A percentile compares a stretch with the other conserved stretches of the same genome.
Conservation (phyloP, 306 rosid genomes). For the Trichosanthes truncata region DNA sequence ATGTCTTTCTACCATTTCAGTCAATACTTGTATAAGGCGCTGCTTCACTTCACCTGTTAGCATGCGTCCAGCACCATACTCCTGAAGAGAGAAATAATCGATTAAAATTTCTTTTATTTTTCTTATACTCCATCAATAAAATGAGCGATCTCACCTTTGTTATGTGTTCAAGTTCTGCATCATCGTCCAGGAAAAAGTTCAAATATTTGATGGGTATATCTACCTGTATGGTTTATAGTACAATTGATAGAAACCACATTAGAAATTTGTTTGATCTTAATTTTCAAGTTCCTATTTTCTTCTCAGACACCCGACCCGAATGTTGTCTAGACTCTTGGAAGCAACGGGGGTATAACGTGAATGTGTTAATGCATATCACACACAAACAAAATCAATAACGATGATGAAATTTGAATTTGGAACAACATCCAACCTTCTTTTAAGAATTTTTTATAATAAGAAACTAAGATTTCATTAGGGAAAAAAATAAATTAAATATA, state of each 20-base stretch:
- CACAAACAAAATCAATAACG: neutral
- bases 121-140: neutral
- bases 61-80: conserved; percentile 83
- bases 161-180: conserved; percentile 59
- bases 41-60: conserved; percentile 94
- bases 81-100: conserved; percentile 21
- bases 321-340: neutral
- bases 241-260: conserved; percentile 8
- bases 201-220: conserved; percentile 90
- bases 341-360: neutral
- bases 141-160: conserved; percentile 37
- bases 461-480: neutral
- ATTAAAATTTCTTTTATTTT: neutral
- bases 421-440: neutral
- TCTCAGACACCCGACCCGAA: neutral
- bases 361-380: neutral
- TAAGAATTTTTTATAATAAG: neutral
- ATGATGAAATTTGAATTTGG: neutral
- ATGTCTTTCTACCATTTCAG: conserved; percentile 80
- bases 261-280: neutral
- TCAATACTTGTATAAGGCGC: conserved; percentile 52
- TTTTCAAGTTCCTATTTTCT: neutral
- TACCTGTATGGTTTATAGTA: conserved; percentile 40
- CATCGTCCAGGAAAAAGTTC: conserved; percentile 74
- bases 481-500: neutral